Percentiles rank a stretch among this genome's conserved stretches.
These are phyloP conservation scores for Sistotremastrum niveocremeum DNA, from an alignment of 768 basidiomycete species.

Conservation along the genomic window DNA sequence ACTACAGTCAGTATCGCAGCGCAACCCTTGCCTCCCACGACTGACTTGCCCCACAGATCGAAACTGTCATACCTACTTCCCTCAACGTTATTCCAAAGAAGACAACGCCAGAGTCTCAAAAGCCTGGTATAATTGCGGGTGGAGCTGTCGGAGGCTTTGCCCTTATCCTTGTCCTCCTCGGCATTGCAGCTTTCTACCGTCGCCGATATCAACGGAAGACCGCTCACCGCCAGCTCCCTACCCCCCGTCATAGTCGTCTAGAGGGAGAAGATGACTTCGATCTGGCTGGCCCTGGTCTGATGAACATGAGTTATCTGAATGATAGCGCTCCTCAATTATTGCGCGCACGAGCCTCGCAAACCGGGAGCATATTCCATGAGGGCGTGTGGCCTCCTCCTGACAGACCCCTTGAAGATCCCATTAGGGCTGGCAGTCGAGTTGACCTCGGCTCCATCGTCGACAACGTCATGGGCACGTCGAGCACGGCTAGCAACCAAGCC, in stretches of 20 bases:
- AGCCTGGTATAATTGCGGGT: constrained; percentile 6
- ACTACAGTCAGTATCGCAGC: constrained; percentile 2
- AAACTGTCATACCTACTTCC: neutral
- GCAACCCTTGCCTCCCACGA: neutral
- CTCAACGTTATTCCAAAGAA: constrained; percentile 1
- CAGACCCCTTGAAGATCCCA: constrained; percentile 5
- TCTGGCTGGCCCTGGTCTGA: neutral
- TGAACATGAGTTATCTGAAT: neutral
- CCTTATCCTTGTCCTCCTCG: constrained; percentile 1
- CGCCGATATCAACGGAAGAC: constrained; percentile 2
- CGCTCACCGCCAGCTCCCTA: constrained; percentile 1
- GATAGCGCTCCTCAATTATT: constrained; percentile 3
- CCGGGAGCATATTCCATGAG: constrained; percentile 10
- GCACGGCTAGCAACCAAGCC: neutral
- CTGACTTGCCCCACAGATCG: neutral
- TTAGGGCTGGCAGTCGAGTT: constrained; percentile 3
- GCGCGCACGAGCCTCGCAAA: constrained; percentile 4
- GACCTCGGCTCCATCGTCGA: constrained; percentile 4
- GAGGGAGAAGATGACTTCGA: constrained; percentile 7
- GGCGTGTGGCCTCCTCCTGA: constrained; percentile 8
- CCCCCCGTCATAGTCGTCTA: constrained; percentile 6
- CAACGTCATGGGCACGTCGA: constrained; percentile 4
- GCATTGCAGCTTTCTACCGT: constrained; percentile 3
- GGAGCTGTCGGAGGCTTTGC: constrained; percentile 4
- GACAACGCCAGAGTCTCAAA: neutral